Conservation (phyloP, 495 filamentous ascomycete species). For the Niebla homalea region DNA sequence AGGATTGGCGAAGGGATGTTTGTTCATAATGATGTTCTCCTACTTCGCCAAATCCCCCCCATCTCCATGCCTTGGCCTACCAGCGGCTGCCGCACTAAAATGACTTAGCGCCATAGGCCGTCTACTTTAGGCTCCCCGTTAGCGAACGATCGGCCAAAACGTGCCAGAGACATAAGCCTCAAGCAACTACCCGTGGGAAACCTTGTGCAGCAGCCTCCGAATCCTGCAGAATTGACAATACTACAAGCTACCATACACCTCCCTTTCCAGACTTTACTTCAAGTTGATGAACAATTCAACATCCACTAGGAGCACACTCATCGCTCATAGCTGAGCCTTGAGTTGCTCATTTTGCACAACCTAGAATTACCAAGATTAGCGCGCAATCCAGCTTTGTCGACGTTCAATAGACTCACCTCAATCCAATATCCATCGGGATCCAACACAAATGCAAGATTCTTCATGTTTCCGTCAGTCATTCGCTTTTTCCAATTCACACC, state of each 20-base stretch:
- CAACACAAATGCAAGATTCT: constrained; percentile 84
- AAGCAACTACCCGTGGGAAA: too few relatives aligned
- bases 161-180: too few relatives aligned
- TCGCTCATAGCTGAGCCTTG: background rate
- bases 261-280: too few relatives aligned
- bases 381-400: background rate
- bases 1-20: too few relatives aligned
- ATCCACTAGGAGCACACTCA: too few relatives aligned
- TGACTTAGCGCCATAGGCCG: background rate
- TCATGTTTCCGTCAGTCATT: constrained; percentile 83
- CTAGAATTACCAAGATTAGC: background rate
- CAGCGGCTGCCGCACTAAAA: background rate
- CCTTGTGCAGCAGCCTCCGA: too few relatives aligned
- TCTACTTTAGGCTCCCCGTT: too few relatives aligned
- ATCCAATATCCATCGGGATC: constrained; percentile 71
- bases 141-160: too few relatives aligned
- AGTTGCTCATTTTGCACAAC: background rate
- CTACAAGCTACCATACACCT: too few relatives aligned
- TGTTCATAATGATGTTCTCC: background rate
- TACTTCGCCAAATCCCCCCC: background rate
- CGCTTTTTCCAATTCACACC: constrained; percentile 88
- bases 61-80: background rate
- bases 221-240: too few relatives aligned
- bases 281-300: too few relatives aligned
- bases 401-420: background rate